Conservation (phyloP, 345 rosid genomes). For the Brassica incana region DNA sequence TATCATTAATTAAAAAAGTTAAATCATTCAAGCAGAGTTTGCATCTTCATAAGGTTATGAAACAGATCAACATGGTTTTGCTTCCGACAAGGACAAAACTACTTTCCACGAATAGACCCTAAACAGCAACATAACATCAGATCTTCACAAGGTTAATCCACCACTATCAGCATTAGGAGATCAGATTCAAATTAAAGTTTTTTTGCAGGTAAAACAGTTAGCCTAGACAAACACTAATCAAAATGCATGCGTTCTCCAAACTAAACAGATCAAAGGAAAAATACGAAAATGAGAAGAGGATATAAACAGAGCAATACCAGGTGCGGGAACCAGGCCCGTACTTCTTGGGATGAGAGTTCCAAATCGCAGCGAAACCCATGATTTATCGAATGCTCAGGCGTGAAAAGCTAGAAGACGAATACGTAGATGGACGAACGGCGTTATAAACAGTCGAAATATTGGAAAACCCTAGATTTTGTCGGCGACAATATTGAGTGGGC, state of each 20-base stretch:
- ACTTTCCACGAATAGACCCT: not conserved
- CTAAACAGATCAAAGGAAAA: not conserved
- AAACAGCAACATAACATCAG: not conserved
- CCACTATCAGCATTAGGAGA: not conserved
- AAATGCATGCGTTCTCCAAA: not conserved
- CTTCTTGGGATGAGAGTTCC: conserved; percentile 36
- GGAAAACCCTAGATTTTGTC: conserved; percentile 5
- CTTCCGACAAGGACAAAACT: not conserved
- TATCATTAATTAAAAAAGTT: not conserved
- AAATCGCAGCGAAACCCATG: conserved; percentile 28
- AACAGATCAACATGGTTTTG: not conserved
- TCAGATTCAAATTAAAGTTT: not conserved
- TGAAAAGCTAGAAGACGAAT: not conserved
- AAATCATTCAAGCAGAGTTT: not conserved
- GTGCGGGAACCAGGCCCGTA: conserved; percentile 35
- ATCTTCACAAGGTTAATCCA: not conserved
- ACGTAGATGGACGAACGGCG: conserved; percentile 8
- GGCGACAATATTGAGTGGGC: not conserved
- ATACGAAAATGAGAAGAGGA: not conserved
- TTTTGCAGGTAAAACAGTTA: not conserved
- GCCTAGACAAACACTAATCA: not conserved
- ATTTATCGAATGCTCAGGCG: not conserved
- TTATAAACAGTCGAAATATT: not conserved
- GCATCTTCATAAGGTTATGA: not conserved
- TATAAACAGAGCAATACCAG: conserved; percentile 14